phyloP scores from a whole-genome alignment of 2,329 filamentous ascomycete species.

The Mycosphaerella sp. region DNA sequence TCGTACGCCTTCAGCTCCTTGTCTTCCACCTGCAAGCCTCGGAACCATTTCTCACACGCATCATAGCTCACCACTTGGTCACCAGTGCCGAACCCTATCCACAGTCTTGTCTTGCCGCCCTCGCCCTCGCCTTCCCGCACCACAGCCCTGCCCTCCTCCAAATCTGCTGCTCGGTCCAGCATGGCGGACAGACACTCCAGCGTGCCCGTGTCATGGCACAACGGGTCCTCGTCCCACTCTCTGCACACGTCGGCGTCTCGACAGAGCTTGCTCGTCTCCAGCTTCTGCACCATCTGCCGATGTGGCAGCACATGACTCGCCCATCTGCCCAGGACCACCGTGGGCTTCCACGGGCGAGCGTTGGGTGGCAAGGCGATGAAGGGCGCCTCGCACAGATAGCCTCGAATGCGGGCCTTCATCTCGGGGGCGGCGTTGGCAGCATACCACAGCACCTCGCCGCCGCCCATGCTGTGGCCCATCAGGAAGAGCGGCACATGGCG shows the following conservation, averaged over 20 bases:
- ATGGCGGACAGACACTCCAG: conserved; percentile 72
- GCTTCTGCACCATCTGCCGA: conserved; percentile 58
- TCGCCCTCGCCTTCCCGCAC: conserved; percentile 41
- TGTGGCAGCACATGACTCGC: conserved; percentile 62
- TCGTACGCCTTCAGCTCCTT: conserved; percentile 67
- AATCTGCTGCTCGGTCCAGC: conserved; percentile 62
- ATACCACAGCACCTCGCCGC: conserved; percentile 65
- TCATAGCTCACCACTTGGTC: conserved; percentile 65
- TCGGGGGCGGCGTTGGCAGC: conserved; percentile 43
- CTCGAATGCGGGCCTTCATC: conserved; percentile 57
- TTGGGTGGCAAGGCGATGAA: conserved; percentile 67
- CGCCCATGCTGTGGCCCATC: conserved; percentile 88
- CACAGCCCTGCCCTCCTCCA: conserved; percentile 53
- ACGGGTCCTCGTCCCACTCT: conserved; percentile 57
- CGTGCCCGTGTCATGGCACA: conserved; percentile 79
- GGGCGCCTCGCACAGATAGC: conserved; percentile 71
- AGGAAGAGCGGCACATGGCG: conserved; percentile 62
- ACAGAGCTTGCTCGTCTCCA: conserved; percentile 59
- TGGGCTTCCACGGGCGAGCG: conserved; percentile 57
- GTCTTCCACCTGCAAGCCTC: conserved; percentile 54
- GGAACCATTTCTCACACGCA: conserved; percentile 59
- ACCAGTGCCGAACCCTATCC: conserved; percentile 68
- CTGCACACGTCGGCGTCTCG: conserved; percentile 60
- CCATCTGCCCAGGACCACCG: conserved; percentile 60
- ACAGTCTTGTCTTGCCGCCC: conserved; percentile 57